These are phyloP conservation scores for Alternaria gansuensis DNA, from an alignment of 2,329 filamentous ascomycete species.

Conservation along the genomic window DNA sequence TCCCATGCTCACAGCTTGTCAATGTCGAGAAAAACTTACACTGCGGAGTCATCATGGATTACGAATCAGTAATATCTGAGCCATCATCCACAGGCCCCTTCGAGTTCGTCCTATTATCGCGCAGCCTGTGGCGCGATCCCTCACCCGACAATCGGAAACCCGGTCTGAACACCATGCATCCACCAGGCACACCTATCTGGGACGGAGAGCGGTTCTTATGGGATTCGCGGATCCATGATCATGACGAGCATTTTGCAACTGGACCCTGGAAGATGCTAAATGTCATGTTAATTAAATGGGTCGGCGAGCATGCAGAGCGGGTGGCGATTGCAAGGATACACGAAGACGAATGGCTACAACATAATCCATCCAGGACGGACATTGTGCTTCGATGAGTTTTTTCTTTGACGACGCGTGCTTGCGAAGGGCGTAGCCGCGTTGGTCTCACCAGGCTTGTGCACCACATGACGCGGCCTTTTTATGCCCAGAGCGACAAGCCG, in stretches of 20 bases:
- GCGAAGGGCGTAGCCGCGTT: neutral
- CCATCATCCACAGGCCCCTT: conserved; percentile 34
- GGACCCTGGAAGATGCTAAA: conserved; percentile 48
- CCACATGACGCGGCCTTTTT: neutral
- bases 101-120: conserved; percentile 43
- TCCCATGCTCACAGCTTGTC: conserved; percentile 41
- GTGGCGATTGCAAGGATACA: conserved; percentile 47
- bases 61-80: conserved; percentile 31
- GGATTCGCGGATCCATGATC: conserved; percentile 41
- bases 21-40: conserved; percentile 31
- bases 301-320: conserved; percentile 36
- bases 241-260: conserved; percentile 31
- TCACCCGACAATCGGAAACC: conserved; percentile 25
- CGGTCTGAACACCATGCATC: conserved; percentile 35
- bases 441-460: neutral
- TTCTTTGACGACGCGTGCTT: neutral
- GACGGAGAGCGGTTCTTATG: conserved; percentile 39
- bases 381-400: conserved; percentile 36
- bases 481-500: neutral
- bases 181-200: conserved; percentile 48
- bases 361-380: conserved; percentile 32
- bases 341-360: conserved; percentile 41
- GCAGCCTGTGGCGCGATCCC: conserved; percentile 38
- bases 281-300: conserved; percentile 47
- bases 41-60: conserved; percentile 46